These are phyloP conservation scores for Penicillium fuscoglaucum DNA, from an alignment of 2,329 filamentous ascomycete genomes.

Conservation along the genomic window DNA sequence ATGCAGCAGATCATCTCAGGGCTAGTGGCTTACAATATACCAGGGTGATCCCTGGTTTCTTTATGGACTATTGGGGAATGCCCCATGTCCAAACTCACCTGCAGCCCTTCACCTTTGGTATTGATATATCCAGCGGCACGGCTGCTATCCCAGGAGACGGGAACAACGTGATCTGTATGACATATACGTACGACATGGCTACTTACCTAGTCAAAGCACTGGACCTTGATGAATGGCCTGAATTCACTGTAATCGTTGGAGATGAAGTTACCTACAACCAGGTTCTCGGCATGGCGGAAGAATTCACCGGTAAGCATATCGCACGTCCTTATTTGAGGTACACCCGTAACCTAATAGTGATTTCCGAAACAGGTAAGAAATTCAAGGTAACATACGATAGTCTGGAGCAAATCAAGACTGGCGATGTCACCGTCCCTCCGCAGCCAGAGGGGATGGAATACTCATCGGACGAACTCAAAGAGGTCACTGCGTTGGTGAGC, in stretches of 20 bases:
- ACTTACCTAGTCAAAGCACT: slow-evolving; percentile 48
- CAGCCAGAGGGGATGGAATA: slow-evolving; percentile 22
- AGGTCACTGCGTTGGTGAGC: slow-evolving; percentile 31
- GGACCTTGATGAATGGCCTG: slow-evolving; percentile 48
- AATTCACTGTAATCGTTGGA: slow-evolving; percentile 38
- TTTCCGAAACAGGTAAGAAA: slow-evolving; percentile 28
- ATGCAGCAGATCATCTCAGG: slow-evolving; percentile 32
- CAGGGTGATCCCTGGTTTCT: slow-evolving; percentile 44
- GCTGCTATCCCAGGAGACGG: slow-evolving; percentile 55
- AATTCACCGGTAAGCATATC: slow-evolving; percentile 39
- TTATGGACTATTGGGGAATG: slow-evolving; percentile 50
- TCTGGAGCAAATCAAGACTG: slow-evolving; percentile 35
- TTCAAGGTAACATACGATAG: slow-evolving; percentile 39
- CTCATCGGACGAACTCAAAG: slow-evolving; percentile 27
- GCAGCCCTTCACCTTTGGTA: slow-evolving; percentile 40
- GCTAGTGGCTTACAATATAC: slow-evolving; percentile 42
- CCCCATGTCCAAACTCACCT: slow-evolving; percentile 44
- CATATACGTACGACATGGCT: slow-evolving; percentile 53
- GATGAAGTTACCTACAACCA: slow-evolving; percentile 50
- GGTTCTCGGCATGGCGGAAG: slow-evolving; percentile 46
- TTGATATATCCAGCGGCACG: slow-evolving; percentile 48
- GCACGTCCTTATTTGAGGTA: background rate
- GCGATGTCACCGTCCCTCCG: slow-evolving; percentile 37
- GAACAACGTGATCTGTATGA: slow-evolving; percentile 47
- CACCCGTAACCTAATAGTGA: background rate